Percentiles rank a stretch among this genome's conserved stretches.
phyloP scores from a whole-genome alignment of 495 filamentous ascomycete genomes.

The Annulohypoxylon nitens region DNA sequence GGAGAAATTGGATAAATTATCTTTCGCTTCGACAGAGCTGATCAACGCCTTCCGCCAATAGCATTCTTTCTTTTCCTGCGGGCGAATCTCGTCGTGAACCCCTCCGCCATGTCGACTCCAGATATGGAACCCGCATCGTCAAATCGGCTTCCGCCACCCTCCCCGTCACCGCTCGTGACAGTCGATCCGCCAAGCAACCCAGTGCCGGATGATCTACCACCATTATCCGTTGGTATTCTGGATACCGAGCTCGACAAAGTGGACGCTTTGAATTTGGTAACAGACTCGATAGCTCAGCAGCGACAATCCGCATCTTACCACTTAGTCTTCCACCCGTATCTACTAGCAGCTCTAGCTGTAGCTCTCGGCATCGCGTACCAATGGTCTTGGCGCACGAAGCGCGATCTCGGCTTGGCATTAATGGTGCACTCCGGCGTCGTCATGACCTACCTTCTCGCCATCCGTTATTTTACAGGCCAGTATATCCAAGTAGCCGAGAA shows the following conservation, averaged over 20 bases:
- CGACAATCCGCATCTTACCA: conserved; percentile 56
- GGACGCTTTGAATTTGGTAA: conserved; percentile 58
- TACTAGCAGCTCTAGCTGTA: conserved; percentile 49
- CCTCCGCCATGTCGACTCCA: conserved; percentile 61
- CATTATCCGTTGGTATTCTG: conserved; percentile 56
- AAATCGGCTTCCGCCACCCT: conserved; percentile 47
- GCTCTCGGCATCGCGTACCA: conserved; percentile 53
- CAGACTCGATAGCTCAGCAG: conserved; percentile 63
- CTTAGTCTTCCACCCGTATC: conserved; percentile 58
- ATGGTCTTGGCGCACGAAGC: conserved; percentile 48
- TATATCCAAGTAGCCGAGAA: conserved; percentile 58
- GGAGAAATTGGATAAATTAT: conserved; percentile 12
- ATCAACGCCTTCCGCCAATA: conserved; percentile 43
- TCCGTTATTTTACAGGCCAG: conserved; percentile 57
- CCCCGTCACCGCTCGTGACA: conserved; percentile 49
- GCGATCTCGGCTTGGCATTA: conserved; percentile 54
- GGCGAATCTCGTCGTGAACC: conserved; percentile 66
- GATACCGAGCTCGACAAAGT: conserved; percentile 54
- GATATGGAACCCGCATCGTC: conserved; percentile 56
- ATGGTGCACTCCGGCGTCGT: conserved; percentile 52
- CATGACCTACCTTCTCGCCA: conserved; percentile 57
- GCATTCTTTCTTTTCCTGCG: conserved; percentile 70
- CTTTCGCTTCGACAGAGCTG: conserved; percentile 37
- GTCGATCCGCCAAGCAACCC: conserved; percentile 41
- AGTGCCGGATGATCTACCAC: conserved; percentile 55